Base-by-base conservation (phyloP, 1,139 yeast species). In the Pichia sp. region DNA sequence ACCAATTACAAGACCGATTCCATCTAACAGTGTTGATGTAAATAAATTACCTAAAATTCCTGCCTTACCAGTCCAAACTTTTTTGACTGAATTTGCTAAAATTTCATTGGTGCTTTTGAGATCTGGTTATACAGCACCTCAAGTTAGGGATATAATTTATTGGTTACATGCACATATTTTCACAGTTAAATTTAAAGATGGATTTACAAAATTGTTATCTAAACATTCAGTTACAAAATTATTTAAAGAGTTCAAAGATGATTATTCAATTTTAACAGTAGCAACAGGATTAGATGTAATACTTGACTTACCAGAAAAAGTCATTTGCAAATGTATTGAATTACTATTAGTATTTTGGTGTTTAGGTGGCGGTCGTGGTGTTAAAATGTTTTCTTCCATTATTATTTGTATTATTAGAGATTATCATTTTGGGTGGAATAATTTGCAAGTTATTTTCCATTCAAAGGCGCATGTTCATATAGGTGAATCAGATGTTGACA, bases 341-440 rank as follows among this genome's bases (percentile, higher is more conserved):
- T 43, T 63, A 30, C 42, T 63, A 6, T 42, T 61, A 9, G 56
- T 56, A 4, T 47, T 57, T 30, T 47, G 51, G 48, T 23, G 47
- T 24, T 30, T 36, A n/a, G 48, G 49, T 8, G 25, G 24, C 26
- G 31, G 35, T 4, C 51, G 58, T 4, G 71, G 71, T 46, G 66
- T 71, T 50, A 71, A 67, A 49, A 52, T 69, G 4, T 48, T 69
- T 22, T 56, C 65, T 30, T 61, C 76, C 0, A 55, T 70, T 22
- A 51, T 67, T 3, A 44, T 69, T 30, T 66, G 68, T 28, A 58
- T 73, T 4, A 52, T 72, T 28, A 58, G 68, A 38, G 70, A 72
- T 48, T 68, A 71, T 55, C 79, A 74, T 57, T 73, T 69, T 57
- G 80, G 80, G 0, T 74, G 74, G 61, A 65, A 64, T 41, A 69